These are phyloP conservation scores for Gracilaria caudata DNA, from an alignment of 23 red algal species.

Conservation along the genomic window DNA sequence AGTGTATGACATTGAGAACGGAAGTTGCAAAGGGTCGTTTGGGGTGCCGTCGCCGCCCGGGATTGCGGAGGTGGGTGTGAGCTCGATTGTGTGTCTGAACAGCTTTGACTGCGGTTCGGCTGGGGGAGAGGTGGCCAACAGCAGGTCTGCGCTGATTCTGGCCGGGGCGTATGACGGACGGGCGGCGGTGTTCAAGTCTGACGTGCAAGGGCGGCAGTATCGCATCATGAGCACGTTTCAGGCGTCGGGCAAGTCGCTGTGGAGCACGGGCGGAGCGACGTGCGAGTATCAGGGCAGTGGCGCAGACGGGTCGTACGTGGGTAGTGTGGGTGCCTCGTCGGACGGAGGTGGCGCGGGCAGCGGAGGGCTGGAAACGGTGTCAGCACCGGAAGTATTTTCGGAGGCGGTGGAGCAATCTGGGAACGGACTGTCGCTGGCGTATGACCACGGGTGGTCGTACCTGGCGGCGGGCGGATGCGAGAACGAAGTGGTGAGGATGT, in stretches of 20 bases:
- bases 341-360: neutral
- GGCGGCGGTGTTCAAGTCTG: slow-evolving; percentile 69
- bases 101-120: slow-evolving; percentile 6
- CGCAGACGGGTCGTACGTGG: neutral
- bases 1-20: slow-evolving; percentile 54
- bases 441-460: slow-evolving; percentile 26
- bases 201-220: slow-evolving; percentile 33
- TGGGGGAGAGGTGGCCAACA: slow-evolving; percentile 9
- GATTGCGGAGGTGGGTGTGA: slow-evolving; percentile 46
- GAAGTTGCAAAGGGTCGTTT: slow-evolving; percentile 34
- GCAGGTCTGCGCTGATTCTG: slow-evolving; percentile 62
- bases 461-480: slow-evolving; percentile 78
- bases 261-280: slow-evolving; percentile 42
- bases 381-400: slow-evolving; percentile 15
- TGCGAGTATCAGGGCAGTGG: neutral
- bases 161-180: slow-evolving; percentile 68
- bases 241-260: slow-evolving; percentile 45
- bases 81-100: slow-evolving; percentile 64
- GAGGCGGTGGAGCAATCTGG: slow-evolving; percentile 43
- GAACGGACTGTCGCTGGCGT: slow-evolving; percentile 63
- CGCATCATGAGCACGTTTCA: slow-evolving; percentile 71
- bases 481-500: slow-evolving; percentile 52
- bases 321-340: neutral
- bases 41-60: slow-evolving; percentile 55
- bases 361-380: neutral